Evolutionary conservation across 345 rosid species (phyloP), one percentile per base, ranked within the genome.

Genomic region (Lumnitzera racemosa): DNA sequence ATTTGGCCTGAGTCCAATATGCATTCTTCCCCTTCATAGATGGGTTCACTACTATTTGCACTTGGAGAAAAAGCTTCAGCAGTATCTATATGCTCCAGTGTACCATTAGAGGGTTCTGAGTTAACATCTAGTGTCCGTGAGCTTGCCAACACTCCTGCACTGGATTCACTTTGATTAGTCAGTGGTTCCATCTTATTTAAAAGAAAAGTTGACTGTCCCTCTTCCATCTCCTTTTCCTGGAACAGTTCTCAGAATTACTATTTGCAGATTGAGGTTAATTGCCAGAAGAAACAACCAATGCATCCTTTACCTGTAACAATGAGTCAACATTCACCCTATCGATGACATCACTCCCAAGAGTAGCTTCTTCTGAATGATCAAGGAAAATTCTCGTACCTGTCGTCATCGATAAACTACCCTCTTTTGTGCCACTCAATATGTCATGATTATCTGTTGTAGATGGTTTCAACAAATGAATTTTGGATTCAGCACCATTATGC

Each of bases 1-100:
- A 72, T 57, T 66, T 81, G 62, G 67, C 74, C 85, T 64, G 90
- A 72, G 70, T 94, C 90, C 56, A 80, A 50, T 53, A 90, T 86
- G 71, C 97, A 80, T 79, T 94, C 97, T 72, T 95, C 97, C 56
- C 97, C 99, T 75, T 95, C 98, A 72, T 95, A 90, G 57, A 90
- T 79, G 67, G 99, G 97, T 67, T 90, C 99, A 77, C 84, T 81
- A 16, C 76, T 91, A 77, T 83, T 83, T 50, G 83, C 72, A 46
- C 81, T 81, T 14, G 91, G 83, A 15, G 83, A 56, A 55, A 78
- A 47, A 48, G 79, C 71, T 63, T 78, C 83, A 46, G 82, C 59
- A 36, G 67, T 80, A 66, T 86, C 91, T 15, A 62, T 53, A 53
- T 53, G 78, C 69, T 79, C 81, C 55, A 72, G 31, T 74, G 82